Base-by-base conservation (phyloP, 1,284 basidiomycete species). In the Vanrija sp. region DNA sequence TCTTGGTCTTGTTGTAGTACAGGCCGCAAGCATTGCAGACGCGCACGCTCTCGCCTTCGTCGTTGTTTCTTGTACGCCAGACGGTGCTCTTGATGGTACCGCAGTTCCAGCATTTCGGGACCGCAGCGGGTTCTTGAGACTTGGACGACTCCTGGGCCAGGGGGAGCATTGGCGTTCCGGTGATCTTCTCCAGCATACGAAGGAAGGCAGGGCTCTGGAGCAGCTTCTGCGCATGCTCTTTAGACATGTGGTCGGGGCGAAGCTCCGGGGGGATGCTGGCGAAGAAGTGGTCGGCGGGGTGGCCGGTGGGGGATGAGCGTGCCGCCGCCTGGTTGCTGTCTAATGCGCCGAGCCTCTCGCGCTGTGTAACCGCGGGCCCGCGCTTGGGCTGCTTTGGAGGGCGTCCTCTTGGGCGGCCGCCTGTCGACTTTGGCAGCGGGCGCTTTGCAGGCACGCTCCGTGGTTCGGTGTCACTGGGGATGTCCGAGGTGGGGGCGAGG, bases 11-110 rank as follows among this genome's bases (percentile, higher is more conserved):
- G 56, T 75, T 73, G 64, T 64, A 74, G 62, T 74, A 75, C 23
- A 75, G 58, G 1, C 73, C 73, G 46, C 73, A 75, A n/a, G 73
- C 73, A 61, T 75, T 75, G 61, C 73, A 75, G 12, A 74, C 69
- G 44, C 67, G 58, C 37, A 68, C 62, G 3, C 59, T 57, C 46
- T 64, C 57, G 20, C 68, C 69, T 49, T 67, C 61, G 15, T 69
- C 66, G 59, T 66, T 65, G 22, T 61, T 59, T 60, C 69, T 72
- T 16, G 63, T 67, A 45, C 73, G 61, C 73, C 73, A 75, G 5
- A 74, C 69, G 3, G 65, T 64, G 41, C 63, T 67, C 48, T 71
- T 69, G 4, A 67, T 71, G 19, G 68, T 62, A 10, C 68, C 66
- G 49, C 73, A 75, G 54, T 74, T 73, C 41, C 54, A 72, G 57